These are phyloP conservation scores for Brassica carinata DNA, from an alignment of 345 rosid genomes.

Conservation along the genomic window DNA sequence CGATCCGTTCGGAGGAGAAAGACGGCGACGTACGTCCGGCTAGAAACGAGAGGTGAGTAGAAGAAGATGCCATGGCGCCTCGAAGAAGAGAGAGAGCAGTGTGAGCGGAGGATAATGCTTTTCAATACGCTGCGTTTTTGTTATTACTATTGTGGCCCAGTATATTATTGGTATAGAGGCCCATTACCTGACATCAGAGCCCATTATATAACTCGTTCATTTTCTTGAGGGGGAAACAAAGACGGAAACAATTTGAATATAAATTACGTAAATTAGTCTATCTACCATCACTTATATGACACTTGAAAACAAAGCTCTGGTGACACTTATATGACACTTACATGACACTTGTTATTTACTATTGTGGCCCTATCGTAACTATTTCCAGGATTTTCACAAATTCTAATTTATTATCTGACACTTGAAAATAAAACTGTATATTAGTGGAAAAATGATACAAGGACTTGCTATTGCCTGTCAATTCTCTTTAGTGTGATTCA, in stretches of 20 bases:
- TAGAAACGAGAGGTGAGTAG: conserved; percentile 56
- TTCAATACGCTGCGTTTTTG: conserved; percentile 33
- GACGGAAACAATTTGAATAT: too few relatives aligned
- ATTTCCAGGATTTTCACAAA: background rate
- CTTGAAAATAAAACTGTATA: background rate
- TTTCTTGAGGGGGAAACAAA: too few relatives aligned
- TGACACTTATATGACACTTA: too few relatives aligned
- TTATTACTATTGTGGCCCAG: background rate
- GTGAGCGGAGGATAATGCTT: conserved; percentile 21
- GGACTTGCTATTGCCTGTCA: background rate
- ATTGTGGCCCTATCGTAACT: too few relatives aligned
- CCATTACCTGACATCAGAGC: background rate
- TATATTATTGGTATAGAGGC: background rate
- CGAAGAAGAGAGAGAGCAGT: background rate
- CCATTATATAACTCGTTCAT: conserved; percentile 6
- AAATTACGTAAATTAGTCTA: too few relatives aligned
- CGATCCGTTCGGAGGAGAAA: conserved; percentile 32
- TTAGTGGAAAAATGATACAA: background rate
- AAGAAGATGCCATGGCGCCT: conserved; percentile 53
- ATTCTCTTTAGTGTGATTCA: background rate
- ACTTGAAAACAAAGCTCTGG: too few relatives aligned
- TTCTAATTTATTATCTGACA: background rate
- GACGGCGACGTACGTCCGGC: conserved; percentile 41
- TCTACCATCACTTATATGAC: too few relatives aligned
- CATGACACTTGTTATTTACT: too few relatives aligned